phyloP scores from a whole-genome alignment of 2,329 filamentous ascomycete species.

The Fusarium bulbicola region DNA sequence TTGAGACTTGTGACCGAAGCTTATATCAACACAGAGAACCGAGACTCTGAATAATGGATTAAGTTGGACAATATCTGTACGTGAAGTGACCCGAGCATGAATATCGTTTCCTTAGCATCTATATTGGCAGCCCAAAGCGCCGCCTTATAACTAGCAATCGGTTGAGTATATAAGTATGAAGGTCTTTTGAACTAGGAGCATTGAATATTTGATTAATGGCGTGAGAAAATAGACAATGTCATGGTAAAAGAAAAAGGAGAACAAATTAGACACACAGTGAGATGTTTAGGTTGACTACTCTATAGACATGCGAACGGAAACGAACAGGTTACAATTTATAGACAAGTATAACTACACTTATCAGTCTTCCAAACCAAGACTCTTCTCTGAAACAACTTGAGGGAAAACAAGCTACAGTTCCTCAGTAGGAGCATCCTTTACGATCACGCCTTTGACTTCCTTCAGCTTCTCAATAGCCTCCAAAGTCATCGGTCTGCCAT shows the following conservation, averaged over 20 bases:
- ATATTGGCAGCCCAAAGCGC: rapidly evolving
- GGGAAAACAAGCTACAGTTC: neutral
- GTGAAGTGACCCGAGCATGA: neutral
- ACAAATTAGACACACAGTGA: no score
- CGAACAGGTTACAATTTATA: neutral
- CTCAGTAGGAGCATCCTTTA: neutral
- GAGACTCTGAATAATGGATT: rapidly evolving
- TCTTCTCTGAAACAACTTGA: rapidly evolving
- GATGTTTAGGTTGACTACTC: rapidly evolving
- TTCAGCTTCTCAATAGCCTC: constrained; percentile 16
- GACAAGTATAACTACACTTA: neutral
- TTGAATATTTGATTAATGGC: rapidly evolving
- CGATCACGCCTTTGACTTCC: neutral
- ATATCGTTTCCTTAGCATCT: rapidly evolving
- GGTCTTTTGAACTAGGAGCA: rapidly evolving
- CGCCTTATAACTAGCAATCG: rapidly evolving
- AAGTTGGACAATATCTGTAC: neutral
- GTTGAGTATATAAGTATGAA: rapidly evolving
- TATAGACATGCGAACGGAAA: rapidly evolving
- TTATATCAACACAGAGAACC: rapidly evolving
- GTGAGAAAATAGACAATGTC: rapidly evolving
- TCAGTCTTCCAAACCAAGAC: rapidly evolving
- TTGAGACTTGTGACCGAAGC: neutral
- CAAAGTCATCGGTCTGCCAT: neutral
- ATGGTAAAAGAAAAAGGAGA: neutral